Evolutionary conservation across 495 filamentous ascomycete species (phyloP), one percentile per base, ranked within the genome.

Genomic region (Beverwykella pulmonaria): DNA sequence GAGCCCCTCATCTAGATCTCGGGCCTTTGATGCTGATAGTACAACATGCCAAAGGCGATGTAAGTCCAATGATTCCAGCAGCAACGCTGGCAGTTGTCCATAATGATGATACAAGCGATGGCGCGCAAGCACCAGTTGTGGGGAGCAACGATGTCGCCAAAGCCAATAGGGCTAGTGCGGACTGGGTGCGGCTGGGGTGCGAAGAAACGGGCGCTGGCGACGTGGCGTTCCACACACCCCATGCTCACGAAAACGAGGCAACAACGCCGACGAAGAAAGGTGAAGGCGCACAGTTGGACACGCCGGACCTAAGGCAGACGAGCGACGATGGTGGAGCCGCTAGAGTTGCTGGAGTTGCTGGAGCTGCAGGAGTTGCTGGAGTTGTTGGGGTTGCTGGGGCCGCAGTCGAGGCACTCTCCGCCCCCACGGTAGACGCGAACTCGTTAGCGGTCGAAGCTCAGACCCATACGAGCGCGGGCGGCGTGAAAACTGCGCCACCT

Each of bases 151-250:
- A n/a, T 20, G 26, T 64, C 44, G 29, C 23, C 19, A 26, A 41
- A 44, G 39, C 39, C 3, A 12, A 44, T 46, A 3, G 50, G 15
- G 23, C 25, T 17, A 14, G 23, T 14, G 34, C 29, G 19, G 34
- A 23, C 53, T 26, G 56, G n/a, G 26, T 9, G 19, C 50, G 32
- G 19, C 53, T 58, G n/a, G 63, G 50, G 17, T 71, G 67, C 39
- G 57, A 63, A 44, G 14, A 48, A 22, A 67, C 67, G 36, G 63
- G 63, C 44, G 53, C 55, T 20, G 68, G 68, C 15, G 68, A 71
- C 29, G 68, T 71, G 32, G 67, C 68, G 50, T 54, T 49, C 4
- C 44, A 22, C 49, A 27, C n/a, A 19, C 7, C 22, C n/a, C 39
- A 44, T 12, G 56, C 27, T 20, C 8, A 44, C 15, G 56, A 50